Evolutionary conservation across 2,329 filamentous ascomycete species (phyloP).

Genomic region (Fusarium globosum): DNA sequence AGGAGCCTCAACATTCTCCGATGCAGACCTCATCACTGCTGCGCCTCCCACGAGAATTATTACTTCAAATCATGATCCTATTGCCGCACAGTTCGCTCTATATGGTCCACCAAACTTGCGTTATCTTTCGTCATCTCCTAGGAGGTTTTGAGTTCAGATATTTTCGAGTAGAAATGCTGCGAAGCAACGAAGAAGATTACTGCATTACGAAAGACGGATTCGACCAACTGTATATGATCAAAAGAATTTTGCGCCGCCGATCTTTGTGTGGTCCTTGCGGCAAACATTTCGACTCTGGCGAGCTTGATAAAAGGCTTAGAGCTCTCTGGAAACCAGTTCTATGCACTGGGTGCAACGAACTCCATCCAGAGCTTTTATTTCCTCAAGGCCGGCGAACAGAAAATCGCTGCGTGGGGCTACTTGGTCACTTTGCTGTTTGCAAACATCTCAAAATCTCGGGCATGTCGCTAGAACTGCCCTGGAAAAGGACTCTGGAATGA

Average conservation of each 20-base stretch:
- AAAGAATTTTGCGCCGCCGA: neutral
- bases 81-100: neutral
- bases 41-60: neutral
- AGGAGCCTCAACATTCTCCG: rapidly evolving
- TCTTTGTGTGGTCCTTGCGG: neutral
- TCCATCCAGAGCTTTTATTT: neutral
- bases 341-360: neutral
- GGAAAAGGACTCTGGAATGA: no score
- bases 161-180: neutral
- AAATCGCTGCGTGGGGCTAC: neutral
- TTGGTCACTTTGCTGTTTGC: neutral
- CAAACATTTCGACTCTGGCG: neutral
- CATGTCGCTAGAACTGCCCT: no score
- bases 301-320: neutral
- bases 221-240: neutral
- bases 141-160: neutral
- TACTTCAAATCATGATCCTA: neutral
- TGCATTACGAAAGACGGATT: neutral
- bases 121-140: neutral
- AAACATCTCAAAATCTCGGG: neutral
- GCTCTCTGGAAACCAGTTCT: neutral
- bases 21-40: neutral
- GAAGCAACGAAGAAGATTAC: neutral
- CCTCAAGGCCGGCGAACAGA: neutral
- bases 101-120: constrained; percentile 8